Evolutionary conservation across 1,284 basidiomycete genomes (phyloP).

Genomic region (Ustilago trichophora): DNA sequence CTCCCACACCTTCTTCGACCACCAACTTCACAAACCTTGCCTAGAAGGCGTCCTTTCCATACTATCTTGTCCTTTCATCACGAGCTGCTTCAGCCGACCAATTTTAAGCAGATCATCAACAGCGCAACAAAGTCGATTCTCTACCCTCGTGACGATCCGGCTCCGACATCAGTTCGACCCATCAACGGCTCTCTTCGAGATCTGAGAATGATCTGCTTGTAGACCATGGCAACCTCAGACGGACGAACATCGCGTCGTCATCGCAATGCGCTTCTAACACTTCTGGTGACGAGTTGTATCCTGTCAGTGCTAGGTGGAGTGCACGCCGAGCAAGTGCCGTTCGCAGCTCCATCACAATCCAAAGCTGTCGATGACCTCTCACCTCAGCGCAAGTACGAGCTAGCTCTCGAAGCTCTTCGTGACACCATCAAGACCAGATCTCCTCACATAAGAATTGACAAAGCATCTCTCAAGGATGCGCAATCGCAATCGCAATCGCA

Average conservation of each 20-base stretch:
- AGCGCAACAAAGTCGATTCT: too few relatives aligned
- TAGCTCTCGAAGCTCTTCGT: conserved; percentile 42
- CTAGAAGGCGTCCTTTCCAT: too few relatives aligned
- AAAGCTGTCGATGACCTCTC: background rate
- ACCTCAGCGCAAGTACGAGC: conserved; percentile 46
- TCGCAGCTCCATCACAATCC: conserved; percentile 5
- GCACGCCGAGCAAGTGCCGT: conserved; percentile 15
- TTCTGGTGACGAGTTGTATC: conserved; percentile 20
- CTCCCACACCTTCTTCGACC: background rate
- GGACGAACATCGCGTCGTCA: conserved; percentile 7
- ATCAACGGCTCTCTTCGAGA: too few relatives aligned
- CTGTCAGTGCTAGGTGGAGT: conserved; percentile 13
- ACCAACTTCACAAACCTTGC: background rate
- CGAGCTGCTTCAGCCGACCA: too few relatives aligned
- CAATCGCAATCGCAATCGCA: background rate
- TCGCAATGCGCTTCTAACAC: conserved; percentile 16
- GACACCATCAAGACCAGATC: conserved; percentile 36
- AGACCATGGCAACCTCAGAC: conserved; percentile 13
- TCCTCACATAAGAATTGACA: conserved; percentile 5
- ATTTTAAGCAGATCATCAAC: too few relatives aligned
- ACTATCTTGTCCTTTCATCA: too few relatives aligned
- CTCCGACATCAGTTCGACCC: too few relatives aligned
- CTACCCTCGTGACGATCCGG: too few relatives aligned
- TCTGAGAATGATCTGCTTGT: background rate
- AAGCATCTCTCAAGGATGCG: background rate